phyloP scores from a whole-genome alignment of 2,329 filamentous ascomycete species.

The Cladosporium sp. region DNA sequence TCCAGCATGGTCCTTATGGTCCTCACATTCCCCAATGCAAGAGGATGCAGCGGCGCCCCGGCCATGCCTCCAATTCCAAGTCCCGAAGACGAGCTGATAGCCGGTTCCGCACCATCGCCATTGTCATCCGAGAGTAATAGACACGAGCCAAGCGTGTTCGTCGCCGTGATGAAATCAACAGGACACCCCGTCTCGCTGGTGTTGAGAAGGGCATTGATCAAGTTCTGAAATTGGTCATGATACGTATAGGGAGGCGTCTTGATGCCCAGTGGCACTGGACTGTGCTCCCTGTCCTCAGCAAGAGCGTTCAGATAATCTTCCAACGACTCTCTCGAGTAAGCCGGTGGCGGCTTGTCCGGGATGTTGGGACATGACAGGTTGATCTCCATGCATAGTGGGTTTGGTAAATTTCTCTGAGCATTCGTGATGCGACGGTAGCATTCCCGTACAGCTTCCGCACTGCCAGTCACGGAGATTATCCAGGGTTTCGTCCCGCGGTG shows the following conservation, averaged over 20 bases:
- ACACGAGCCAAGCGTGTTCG: constrained; percentile 68
- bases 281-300: constrained; percentile 6
- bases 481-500: constrained; percentile 49
- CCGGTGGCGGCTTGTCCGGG: constrained; percentile 61
- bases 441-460: constrained; percentile 50
- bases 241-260: constrained; percentile 77
- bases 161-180: constrained; percentile 66
- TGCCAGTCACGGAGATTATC: constrained; percentile 67
- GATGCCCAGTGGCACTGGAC: constrained; percentile 53
- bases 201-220: constrained; percentile 49
- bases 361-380: constrained; percentile 80
- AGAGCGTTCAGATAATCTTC: constrained; percentile 52
- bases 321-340: constrained; percentile 55
- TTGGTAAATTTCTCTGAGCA: constrained; percentile 29
- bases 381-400: constrained; percentile 64
- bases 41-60: constrained; percentile 65
- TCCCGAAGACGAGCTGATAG: constrained; percentile 49
- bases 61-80: constrained; percentile 66
- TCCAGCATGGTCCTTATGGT: constrained; percentile 60
- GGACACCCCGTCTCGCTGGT: constrained; percentile 35
- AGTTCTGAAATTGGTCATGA: constrained; percentile 55
- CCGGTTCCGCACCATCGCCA: constrained; percentile 24
- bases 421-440: constrained; percentile 52
- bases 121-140: constrained; percentile 46
- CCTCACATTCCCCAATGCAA: constrained; percentile 71